Percentiles rank a stretch among this genome's conserved stretches.
Conservation (phyloP, 805 yeast genomes). For the Suhomyces pyralidae region DNA sequence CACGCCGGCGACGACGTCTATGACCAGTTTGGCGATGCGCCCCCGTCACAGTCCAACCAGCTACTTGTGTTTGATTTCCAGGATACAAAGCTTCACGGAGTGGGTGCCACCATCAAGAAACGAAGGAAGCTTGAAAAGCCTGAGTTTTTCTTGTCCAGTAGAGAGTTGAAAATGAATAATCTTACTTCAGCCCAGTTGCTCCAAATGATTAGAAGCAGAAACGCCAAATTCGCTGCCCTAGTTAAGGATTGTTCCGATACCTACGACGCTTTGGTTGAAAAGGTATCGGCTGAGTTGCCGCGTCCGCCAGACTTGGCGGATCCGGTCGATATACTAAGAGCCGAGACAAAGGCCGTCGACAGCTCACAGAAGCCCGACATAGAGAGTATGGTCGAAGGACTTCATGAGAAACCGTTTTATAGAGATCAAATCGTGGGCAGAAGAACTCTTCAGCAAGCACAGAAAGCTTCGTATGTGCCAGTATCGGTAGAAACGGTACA, state of each 20-base stretch:
- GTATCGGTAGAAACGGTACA: slow-evolving; percentile 42
- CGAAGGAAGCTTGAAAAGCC: slow-evolving; percentile 16
- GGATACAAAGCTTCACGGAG: slow-evolving; percentile 59
- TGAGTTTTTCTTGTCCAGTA: slow-evolving; percentile 27
- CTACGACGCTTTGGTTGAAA: slow-evolving; percentile 12
- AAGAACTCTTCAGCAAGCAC: slow-evolving; percentile 45
- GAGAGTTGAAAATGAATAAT: slow-evolving; percentile 48
- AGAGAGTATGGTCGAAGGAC: slow-evolving; percentile 45
- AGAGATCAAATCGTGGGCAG: slow-evolving; percentile 59
- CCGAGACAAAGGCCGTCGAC: slow-evolving; percentile 3
- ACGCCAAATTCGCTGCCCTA: slow-evolving; percentile 43
- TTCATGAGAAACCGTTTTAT: slow-evolving; percentile 52
- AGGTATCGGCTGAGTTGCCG: slow-evolving; percentile 45
- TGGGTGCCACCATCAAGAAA: slow-evolving; percentile 32
- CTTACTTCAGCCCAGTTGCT: slow-evolving; percentile 57
- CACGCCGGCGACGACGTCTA: slow-evolving; percentile 46
- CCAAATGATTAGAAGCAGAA: slow-evolving; percentile 57
- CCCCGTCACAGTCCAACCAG: slow-evolving; percentile 43
- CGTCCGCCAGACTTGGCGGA: slow-evolving; percentile 48
- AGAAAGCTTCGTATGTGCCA: slow-evolving; percentile 44
- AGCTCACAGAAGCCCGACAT: slow-evolving; percentile 32
- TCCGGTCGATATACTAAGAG: slow-evolving; percentile 47
- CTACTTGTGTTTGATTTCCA: slow-evolving; percentile 71
- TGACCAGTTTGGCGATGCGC: slow-evolving; percentile 49
- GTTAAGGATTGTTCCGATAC: slow-evolving; percentile 7